Base-by-base conservation (phyloP, 1,284 basidiomycete species). In the Ustilago vetiveriae region DNA sequence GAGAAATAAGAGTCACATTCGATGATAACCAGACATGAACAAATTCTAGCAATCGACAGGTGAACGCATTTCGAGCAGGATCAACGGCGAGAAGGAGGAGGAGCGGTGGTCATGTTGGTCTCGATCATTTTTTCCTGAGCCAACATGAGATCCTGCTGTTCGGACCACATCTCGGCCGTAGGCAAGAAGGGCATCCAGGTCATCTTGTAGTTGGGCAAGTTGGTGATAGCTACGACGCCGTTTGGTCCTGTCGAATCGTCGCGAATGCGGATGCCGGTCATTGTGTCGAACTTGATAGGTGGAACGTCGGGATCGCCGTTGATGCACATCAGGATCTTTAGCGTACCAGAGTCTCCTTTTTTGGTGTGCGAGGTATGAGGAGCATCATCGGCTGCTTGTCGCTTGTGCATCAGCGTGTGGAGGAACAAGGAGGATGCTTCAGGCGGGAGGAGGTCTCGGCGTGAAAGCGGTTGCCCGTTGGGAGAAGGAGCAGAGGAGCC, bases 181-280 rank as follows among this genome's bases (percentile, higher is more conserved):
- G 67, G 67, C 19, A 70, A 32, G 53, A 70, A 70, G 4, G 67
- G 60, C 67, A 70, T 64, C 60, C 60, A 70, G 3, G 60, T 52
- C 53, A 46, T 60, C 27, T 60, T 36, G 22, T 64, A 65, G 49
- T 60, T 56, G 45, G 60, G 60, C 24, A 59, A 23, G 21, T 70
- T 65, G 26, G 67, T 57, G 49, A 64, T 57, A n/a, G 44, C 39
- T 5, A 63, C 44, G 14, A 63, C 59, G 2, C 59, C 55, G 22
- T 63, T 55, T 29, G 42, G 35, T 10, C 27, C 42, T 10, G 32
- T 37, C 1, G 37, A 32, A n/a, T 33, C 43, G 10, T 63, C 66
- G n/a, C 54, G 58, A 37, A 69, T 51, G 33, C 59, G 59, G 3
- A 69, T 14, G 5, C 59, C 66, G 14, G 59, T 63, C 43, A 58